These are phyloP conservation scores for Warburgia ugandensis DNA, from an alignment of 164 flowering plant species.

Conservation along the genomic window DNA sequence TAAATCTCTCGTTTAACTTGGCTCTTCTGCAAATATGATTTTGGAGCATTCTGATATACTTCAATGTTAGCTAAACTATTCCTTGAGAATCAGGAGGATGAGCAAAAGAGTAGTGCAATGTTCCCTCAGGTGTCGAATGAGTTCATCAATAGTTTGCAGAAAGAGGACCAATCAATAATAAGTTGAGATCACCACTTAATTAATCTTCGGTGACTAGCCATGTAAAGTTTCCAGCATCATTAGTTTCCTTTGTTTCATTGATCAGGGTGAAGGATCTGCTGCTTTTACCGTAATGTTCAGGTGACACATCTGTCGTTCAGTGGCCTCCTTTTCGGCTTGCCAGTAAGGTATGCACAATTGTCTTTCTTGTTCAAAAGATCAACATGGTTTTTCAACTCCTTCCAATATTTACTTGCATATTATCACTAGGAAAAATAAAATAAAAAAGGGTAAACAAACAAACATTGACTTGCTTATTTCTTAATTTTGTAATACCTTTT, in stretches of 20 bases:
- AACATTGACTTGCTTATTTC: too few relatives aligned
- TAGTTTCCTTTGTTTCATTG: constrained; percentile 8
- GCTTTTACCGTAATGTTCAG: constrained; percentile 69
- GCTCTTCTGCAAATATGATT: background rate
- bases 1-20: background rate
- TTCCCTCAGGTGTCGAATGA: constrained; percentile 96
- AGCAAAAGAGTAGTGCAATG: constrained; percentile 47
- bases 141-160: constrained; percentile 64
- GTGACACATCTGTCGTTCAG: constrained; percentile 64
- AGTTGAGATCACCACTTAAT: constrained; percentile 31
- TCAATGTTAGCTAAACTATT: background rate
- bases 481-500: too few relatives aligned
- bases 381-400: constrained; percentile 6
- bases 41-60: background rate
- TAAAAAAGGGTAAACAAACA: too few relatives aligned
- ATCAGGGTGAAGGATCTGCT: constrained; percentile 78
- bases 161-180: constrained; percentile 73
- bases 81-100: background rate
- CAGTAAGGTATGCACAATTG: constrained; percentile 46
- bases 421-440: background rate
- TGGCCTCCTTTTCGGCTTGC: constrained; percentile 99
- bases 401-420: too few relatives aligned
- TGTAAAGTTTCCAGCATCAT: constrained; percentile 1
- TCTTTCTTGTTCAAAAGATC: constrained; percentile 1
- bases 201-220: background rate